Base-by-base conservation (phyloP, 768 basidiomycete genomes). In the Phylloporus sp. region DNA sequence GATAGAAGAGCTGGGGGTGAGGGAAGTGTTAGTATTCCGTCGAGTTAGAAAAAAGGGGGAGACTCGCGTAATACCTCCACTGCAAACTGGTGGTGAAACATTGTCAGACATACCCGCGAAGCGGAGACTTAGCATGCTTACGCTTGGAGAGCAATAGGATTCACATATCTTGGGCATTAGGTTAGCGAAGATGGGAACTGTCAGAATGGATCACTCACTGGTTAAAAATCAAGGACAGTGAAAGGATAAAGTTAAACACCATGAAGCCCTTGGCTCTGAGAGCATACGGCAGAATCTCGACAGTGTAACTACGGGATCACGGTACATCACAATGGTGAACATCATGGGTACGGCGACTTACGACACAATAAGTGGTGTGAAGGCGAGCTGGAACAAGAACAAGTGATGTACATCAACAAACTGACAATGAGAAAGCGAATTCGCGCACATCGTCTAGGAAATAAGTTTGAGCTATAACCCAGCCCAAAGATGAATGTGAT, bases 1-100 rank as follows among this genome's bases (percentile, higher is more conserved):
- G 61, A 56, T 75, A 76, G 18, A 75, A 18, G 40, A 58, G 22
- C 50, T 58, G 13, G 12, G 48, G 29, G 24, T 13, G 13, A 22
- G 35, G 2, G n/a, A 32, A 7, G 23, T 6, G 23, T 24, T 13
- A 15, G 10, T 24, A 24, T n/a, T n/a, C n/a, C 11, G 22, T 6
- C 15, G n/a, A n/a, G n/a, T n/a, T n/a, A n/a, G n/a, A n/a, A n/a
- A n/a, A n/a, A n/a, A n/a, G n/a, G n/a, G n/a, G n/a, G n/a, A n/a
- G n/a, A 58, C 71, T 60, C 31, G 73, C 70, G 54, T 76, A 76
- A 67, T 74, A 78, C 58, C 76, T 76, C 77, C 77, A 80, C 23
- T 66, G 68, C 42, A 79, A 56, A 7, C 62, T 63, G 51, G 10
- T 3, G 22, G 23, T 22, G 11, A 22, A 13, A 23, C 9, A 6